Evolutionary conservation across 768 basidiomycete genomes (phyloP), one percentile per base, ranked within the genome.

Genomic region (Pholiota conissans): DNA sequence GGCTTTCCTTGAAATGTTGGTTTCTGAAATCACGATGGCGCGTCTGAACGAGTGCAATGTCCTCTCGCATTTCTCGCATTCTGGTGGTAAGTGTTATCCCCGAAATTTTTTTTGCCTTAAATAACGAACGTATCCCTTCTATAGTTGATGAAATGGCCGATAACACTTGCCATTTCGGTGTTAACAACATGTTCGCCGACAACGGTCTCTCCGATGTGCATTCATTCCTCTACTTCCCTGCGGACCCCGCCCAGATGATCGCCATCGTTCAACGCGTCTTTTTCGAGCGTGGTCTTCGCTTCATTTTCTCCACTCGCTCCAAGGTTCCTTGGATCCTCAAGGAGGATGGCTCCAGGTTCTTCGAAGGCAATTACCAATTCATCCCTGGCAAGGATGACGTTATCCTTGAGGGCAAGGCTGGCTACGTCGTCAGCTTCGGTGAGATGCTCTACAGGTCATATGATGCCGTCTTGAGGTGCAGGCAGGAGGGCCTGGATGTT

Each of bases 1-100:
- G 49, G 92, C 93, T 3, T 95, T 95, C 80, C 79, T 93, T 57
- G 93, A 95, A 81, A 94, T 94, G 93, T 78, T 90, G 49, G 72
- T 95, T 53, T 93, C 91, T 4, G 93, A 95, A 71, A 75, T 93
- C 51, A 94, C 93, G 10, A 95, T 94, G 93, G 93, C 93, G n/a
- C 84, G 93, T 52, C 72, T 95, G 69, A 95, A 95, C 72, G 80
- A 89, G 64, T 90, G 90, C 78, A 95, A 94, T 67, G 86, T 94
- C 8, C 81, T 95, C 22, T 87, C 81, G 65, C 93, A 95, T 74
- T 95, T 93, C 76, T 93, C 91, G 22, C 93, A 95, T 73, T 87
- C 91, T 22, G 93, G 92, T 60, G 85, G 86, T 87, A 69, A 52
- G 81, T 73, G 27, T 51, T 37, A 42, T 39, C n/a, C 53, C n/a